phyloP scores from a whole-genome alignment of 805 yeast species.

The Candida alai region DNA sequence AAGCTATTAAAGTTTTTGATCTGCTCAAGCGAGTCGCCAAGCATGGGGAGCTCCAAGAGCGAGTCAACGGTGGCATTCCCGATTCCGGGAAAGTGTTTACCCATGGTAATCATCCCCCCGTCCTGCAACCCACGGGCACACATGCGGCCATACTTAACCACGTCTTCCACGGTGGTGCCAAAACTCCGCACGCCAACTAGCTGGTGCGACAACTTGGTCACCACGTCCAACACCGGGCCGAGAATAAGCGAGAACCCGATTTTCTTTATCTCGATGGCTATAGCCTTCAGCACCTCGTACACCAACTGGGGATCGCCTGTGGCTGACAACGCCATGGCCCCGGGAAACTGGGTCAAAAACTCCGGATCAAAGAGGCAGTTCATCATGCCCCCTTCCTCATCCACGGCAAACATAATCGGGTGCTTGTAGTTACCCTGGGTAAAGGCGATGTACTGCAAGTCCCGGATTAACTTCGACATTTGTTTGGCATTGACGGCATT shows the following conservation, averaged over 20 bases:
- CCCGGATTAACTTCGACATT: constrained; percentile 45
- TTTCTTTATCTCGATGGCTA: constrained; percentile 49
- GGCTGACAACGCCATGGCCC: constrained; percentile 63
- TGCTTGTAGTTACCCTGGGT: constrained; percentile 44
- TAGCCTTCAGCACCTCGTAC: constrained; percentile 49
- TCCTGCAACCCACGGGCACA: constrained; percentile 50
- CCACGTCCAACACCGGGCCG: constrained; percentile 63
- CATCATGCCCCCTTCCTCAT: constrained; percentile 64
- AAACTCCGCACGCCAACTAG: constrained; percentile 58
- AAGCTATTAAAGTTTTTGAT: constrained; percentile 45
- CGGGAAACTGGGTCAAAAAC: constrained; percentile 54
- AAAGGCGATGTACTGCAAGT: constrained; percentile 52
- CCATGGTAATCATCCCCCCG: constrained; percentile 53
- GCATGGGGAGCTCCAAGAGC: constrained; percentile 54
- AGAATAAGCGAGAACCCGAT: constrained; percentile 53
- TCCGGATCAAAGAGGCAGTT: constrained; percentile 53
- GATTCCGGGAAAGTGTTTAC: constrained; percentile 66
- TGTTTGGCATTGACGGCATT: constrained; percentile 49
- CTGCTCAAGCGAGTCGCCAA: constrained; percentile 52
- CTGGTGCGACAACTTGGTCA: constrained; percentile 52
- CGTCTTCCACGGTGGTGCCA: constrained; percentile 59
- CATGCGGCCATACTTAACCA: constrained; percentile 49
- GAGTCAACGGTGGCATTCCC: constrained; percentile 60
- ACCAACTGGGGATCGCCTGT: constrained; percentile 47
- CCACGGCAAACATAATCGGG: constrained; percentile 56